A percentile compares a stretch with the other conserved stretches of the same genome.
These are phyloP conservation scores for Nakaseomyces bracarensis DNA, from an alignment of 1,139 yeast species.

Conservation along the genomic window DNA sequence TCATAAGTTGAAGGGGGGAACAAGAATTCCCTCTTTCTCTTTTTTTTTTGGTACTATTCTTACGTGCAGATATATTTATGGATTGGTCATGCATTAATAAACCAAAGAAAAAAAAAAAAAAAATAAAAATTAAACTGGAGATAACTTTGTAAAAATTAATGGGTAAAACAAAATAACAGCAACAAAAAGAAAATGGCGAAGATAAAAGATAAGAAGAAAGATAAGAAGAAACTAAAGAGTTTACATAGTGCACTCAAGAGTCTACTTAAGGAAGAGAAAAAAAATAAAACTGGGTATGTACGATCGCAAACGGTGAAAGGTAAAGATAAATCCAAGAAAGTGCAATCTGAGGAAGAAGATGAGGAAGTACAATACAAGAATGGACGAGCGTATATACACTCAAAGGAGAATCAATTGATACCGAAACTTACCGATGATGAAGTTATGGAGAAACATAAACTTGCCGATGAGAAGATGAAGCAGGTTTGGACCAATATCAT, in stretches of 20 bases:
- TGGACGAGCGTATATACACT: constrained; percentile 25
- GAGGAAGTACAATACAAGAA: constrained; percentile 7
- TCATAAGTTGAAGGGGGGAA: no score
- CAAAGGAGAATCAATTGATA: constrained; percentile 29
- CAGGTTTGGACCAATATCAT: constrained; percentile 48
- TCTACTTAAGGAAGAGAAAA: constrained; percentile 12
- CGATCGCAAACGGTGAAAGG: not conserved
- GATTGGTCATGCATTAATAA: no score
- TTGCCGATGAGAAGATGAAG: constrained; percentile 34
- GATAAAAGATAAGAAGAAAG: constrained; percentile 30
- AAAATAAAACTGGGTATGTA: not conserved
- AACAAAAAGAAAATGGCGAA: no score
- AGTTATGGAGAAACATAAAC: constrained; percentile 30
- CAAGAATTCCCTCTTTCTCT: no score
- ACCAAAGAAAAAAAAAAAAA: not conserved
- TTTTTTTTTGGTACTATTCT: no score
- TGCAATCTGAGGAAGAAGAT: constrained; percentile 2
- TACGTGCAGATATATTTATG: no score
- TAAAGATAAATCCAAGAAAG: not conserved
- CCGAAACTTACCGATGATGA: constrained; percentile 31
- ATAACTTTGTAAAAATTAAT: no score
- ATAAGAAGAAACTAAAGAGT: constrained; percentile 13
- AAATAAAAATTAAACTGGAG: not conserved
- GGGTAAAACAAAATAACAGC: not conserved
- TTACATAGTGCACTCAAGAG: constrained; percentile 24